Conservation (phyloP, 768 basidiomycete genomes). For the Pleurotus cornucopiae region DNA sequence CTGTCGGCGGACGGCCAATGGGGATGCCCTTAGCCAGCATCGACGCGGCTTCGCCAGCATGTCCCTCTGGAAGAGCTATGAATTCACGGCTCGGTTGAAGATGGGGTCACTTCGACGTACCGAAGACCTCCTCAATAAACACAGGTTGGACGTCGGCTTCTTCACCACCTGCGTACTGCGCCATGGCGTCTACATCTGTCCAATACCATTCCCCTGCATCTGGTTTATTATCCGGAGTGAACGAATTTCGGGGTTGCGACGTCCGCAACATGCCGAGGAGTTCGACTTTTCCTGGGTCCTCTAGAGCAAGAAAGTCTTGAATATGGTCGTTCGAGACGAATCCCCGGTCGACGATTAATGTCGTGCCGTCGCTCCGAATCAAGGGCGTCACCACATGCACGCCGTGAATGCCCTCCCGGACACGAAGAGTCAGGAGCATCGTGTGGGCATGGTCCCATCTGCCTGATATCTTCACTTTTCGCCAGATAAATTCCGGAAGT, state of each 20-base stretch:
- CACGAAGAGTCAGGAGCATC: slow-evolving; percentile 81
- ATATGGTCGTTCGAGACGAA: slow-evolving; percentile 66
- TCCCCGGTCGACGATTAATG: slow-evolving; percentile 88
- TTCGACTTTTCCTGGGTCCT: slow-evolving; percentile 57
- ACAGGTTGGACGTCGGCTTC: slow-evolving; percentile 77
- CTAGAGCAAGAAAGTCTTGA: slow-evolving; percentile 21
- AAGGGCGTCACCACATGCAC: slow-evolving; percentile 88
- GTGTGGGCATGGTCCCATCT: slow-evolving; percentile 74
- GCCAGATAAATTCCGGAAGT: slow-evolving; percentile 85
- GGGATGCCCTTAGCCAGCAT: slow-evolving; percentile 71
- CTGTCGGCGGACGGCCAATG: slow-evolving; percentile 74
- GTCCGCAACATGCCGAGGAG: slow-evolving; percentile 85
- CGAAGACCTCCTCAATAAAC: slow-evolving; percentile 86
- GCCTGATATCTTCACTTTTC: slow-evolving; percentile 78
- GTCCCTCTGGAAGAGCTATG: slow-evolving; percentile 58
- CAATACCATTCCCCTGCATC: slow-evolving; percentile 87
- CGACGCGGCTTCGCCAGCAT: slow-evolving; percentile 66
- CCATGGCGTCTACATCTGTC: slow-evolving; percentile 81
- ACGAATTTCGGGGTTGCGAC: slow-evolving; percentile 66
- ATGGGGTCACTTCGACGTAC: slow-evolving; percentile 38
- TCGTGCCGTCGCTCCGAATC: slow-evolving; percentile 72
- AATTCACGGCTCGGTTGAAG: background rate
- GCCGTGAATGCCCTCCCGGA: slow-evolving; percentile 85
- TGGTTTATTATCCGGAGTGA: slow-evolving; percentile 87
- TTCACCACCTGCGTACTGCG: slow-evolving; percentile 71